Evolutionary conservation across 1,139 yeast genomes (phyloP).

Genomic region (Kodamaea alishanica): DNA sequence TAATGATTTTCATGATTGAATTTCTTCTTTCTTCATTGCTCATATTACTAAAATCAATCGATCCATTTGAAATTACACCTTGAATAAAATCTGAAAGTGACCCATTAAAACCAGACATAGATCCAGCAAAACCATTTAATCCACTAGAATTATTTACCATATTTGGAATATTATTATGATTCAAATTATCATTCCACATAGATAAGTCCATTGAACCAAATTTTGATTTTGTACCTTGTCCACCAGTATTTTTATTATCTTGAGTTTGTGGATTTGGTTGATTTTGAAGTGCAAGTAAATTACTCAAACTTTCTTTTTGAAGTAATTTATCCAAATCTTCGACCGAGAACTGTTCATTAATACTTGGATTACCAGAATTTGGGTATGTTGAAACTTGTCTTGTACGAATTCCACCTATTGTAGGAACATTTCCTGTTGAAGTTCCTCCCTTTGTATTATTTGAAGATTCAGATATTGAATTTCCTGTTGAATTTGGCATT

Average conservation of each 20-base stretch:
- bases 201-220: constrained; percentile 31
- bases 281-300: constrained; percentile 22
- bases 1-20: constrained; percentile 38
- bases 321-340: constrained; percentile 45
- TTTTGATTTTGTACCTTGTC: constrained; percentile 17
- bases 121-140: constrained; percentile 20
- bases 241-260: constrained; percentile 3
- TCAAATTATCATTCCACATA: constrained; percentile 16
- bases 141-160: constrained; percentile 7
- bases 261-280: constrained; percentile 8
- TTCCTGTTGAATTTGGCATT: constrained; percentile 34
- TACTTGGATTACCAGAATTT: constrained; percentile 5
- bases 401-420: constrained; percentile 5
- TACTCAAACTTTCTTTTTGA: constrained; percentile 41
- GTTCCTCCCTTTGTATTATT: constrained; percentile 5
- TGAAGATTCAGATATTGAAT: constrained; percentile 28
- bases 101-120: constrained; percentile 32
- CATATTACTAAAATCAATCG: constrained; percentile 41
- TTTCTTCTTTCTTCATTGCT: constrained; percentile 42
- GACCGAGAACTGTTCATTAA: constrained; percentile 25
- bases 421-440: constrained; percentile 17
- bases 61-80: constrained; percentile 35
- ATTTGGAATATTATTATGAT: constrained; percentile 6
- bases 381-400: constrained; percentile 15
- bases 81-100: constrained; percentile 37